A percentile compares a stretch with the other conserved stretches of the same genome.
These are phyloP conservation scores for Laetiporus sulphureus DNA, from an alignment of 1,284 basidiomycete species.

Conservation along the genomic window DNA sequence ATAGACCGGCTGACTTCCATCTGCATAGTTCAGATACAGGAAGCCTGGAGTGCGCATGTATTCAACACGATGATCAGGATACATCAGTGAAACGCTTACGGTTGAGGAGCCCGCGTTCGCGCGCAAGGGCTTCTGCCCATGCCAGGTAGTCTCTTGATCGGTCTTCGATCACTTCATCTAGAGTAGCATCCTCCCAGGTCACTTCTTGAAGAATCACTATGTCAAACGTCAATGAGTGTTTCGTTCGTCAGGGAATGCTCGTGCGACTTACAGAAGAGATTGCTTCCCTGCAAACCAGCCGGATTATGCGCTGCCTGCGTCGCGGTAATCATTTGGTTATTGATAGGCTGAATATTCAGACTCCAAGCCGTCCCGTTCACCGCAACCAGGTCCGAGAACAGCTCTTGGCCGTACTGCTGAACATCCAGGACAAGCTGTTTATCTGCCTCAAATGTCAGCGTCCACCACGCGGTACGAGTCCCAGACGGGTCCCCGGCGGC, in stretches of 20 bases:
- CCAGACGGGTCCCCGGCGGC: neutral
- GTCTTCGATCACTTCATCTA: neutral
- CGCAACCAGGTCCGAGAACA: neutral
- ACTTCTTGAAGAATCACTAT: neutral
- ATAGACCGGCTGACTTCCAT: conserved; percentile 1
- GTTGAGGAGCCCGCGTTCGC: no score
- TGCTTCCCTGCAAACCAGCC: neutral
- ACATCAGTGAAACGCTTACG: no score
- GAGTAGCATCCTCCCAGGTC: neutral
- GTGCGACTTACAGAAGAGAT: neutral
- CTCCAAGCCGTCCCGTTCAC: conserved; percentile 1
- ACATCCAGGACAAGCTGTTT: neutral
- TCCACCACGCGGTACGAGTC: neutral
- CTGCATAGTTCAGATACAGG: conserved; percentile 1
- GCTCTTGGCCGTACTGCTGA: neutral
- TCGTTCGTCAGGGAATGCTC: neutral
- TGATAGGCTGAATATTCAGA: neutral
- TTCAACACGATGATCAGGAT: no score
- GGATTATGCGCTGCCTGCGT: neutral
- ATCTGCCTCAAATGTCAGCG: neutral
- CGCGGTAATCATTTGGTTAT: neutral
- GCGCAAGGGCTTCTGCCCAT: neutral
- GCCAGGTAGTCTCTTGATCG: neutral
- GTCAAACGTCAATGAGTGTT: neutral
- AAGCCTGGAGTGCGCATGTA: neutral